Conservation (phyloP, 2,329 filamentous ascomycete genomes). For the Apiospora hydei region DNA sequence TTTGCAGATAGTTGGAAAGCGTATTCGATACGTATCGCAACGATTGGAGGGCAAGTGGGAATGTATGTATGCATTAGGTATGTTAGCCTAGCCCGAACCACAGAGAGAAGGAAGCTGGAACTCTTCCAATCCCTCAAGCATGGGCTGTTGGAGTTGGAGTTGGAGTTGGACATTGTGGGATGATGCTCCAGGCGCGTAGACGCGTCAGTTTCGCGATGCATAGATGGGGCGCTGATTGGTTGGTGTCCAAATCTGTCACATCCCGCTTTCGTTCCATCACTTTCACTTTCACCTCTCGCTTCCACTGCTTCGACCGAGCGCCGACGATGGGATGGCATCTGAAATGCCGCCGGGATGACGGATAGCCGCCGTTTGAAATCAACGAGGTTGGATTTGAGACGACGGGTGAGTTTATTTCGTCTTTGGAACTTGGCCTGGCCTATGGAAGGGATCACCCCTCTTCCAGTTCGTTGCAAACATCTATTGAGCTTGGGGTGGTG, state of each 20-base stretch:
- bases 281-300: background rate
- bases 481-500: background rate
- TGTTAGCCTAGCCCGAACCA: background rate
- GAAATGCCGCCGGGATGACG: slow-evolving; percentile 3
- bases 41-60: background rate
- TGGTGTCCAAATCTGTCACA: background rate
- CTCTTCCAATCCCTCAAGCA: background rate
- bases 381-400: slow-evolving; percentile 16
- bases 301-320: background rate
- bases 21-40: background rate
- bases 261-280: background rate
- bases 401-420: slow-evolving; percentile 1
- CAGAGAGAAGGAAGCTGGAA: background rate
- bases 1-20: background rate
- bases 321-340: background rate
- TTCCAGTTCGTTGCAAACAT: background rate
- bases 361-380: slow-evolving; percentile 15
- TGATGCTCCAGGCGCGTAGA: background rate
- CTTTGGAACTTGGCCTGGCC: background rate
- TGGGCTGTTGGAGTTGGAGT: too few relatives aligned
- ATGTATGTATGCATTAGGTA: background rate
- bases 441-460: slow-evolving; percentile 6
- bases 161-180: slow-evolving; percentile 3
- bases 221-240: background rate
- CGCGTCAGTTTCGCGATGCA: slow-evolving; percentile 5